Percentiles rank a stretch among this genome's conserved stretches.
phyloP scores from a whole-genome alignment of 2,329 filamentous ascomycete species.

The Fusarium clavum region DNA sequence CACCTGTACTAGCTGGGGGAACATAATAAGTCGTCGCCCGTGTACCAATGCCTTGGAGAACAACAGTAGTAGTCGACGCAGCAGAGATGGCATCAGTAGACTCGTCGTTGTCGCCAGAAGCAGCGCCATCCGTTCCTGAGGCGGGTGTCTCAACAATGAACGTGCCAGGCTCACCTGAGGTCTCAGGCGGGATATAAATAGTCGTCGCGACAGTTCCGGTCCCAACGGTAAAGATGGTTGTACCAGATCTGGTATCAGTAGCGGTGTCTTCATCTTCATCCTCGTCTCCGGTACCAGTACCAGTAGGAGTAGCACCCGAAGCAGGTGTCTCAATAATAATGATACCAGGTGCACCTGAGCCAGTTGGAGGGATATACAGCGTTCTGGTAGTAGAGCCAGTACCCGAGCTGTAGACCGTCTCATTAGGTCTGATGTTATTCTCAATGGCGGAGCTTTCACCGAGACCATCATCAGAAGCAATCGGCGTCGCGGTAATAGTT shows the following conservation, averaged over 20 bases:
- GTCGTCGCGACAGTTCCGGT: not conserved
- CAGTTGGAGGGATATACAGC: not conserved
- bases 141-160: slow-evolving; percentile 5
- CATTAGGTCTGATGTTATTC: not conserved
- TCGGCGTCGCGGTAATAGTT: not conserved
- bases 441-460: not conserved
- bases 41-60: not conserved
- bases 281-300: not conserved
- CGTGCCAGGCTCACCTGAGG: not conserved
- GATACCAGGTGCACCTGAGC: not conserved
- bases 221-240: slow-evolving; percentile 1
- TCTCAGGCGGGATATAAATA: not conserved
- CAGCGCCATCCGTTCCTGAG: not conserved
- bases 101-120: not conserved
- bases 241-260: not conserved
- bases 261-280: accelerated
- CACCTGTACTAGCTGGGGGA: not conserved
- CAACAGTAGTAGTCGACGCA: not conserved
- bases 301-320: accelerated
- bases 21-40: slow-evolving; percentile 2
- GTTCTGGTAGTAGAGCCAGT: not conserved
- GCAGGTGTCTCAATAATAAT: slow-evolving; percentile 8
- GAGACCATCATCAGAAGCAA: not conserved
- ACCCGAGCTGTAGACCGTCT: not conserved
- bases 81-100: not conserved